Evolutionary conservation across 768 basidiomycete species (phyloP).

Genomic region (Boletus subparvulus): DNA sequence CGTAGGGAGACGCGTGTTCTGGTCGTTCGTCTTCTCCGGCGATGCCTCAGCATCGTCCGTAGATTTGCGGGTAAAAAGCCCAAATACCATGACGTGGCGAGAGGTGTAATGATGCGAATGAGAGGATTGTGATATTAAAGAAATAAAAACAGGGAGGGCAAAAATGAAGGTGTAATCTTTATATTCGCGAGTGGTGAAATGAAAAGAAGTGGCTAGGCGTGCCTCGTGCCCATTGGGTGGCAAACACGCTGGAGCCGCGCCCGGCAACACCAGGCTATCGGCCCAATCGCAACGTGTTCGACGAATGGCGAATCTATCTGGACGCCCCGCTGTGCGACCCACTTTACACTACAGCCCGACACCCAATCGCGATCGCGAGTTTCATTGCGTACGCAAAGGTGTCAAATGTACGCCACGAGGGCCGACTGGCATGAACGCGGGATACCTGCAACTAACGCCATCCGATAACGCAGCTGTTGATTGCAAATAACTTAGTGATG

Average conservation of each 20-base stretch:
- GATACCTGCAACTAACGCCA: not conserved
- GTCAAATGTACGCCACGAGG: not conserved
- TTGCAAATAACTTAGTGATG: not conserved
- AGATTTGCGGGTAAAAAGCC: conserved; percentile 41
- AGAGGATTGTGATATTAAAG: conserved; percentile 13
- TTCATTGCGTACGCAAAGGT: not conserved
- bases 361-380: no score
- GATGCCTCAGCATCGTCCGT: conserved; percentile 11
- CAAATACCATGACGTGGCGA: conserved; percentile 37
- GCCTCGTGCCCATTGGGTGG: conserved; percentile 23
- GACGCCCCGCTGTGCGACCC: no score
- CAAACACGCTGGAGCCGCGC: conserved; percentile 17
- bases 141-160: not conserved
- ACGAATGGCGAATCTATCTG: not conserved
- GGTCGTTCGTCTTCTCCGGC: conserved; percentile 3
- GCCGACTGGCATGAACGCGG: no score
- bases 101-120: not conserved
- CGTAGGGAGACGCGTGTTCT: conserved; percentile 45
- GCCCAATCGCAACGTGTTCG: conserved; percentile 9
- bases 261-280: not conserved
- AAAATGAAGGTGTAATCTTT: conserved; percentile 7
- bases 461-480: not conserved
- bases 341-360: not conserved
- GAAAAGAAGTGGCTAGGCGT: conserved; percentile 1
- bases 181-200: conserved; percentile 11